Percentiles rank a stretch among this genome's conserved stretches.
Conservation (phyloP, 2,329 filamentous ascomycete genomes). For the Fusarium ambrosium region DNA sequence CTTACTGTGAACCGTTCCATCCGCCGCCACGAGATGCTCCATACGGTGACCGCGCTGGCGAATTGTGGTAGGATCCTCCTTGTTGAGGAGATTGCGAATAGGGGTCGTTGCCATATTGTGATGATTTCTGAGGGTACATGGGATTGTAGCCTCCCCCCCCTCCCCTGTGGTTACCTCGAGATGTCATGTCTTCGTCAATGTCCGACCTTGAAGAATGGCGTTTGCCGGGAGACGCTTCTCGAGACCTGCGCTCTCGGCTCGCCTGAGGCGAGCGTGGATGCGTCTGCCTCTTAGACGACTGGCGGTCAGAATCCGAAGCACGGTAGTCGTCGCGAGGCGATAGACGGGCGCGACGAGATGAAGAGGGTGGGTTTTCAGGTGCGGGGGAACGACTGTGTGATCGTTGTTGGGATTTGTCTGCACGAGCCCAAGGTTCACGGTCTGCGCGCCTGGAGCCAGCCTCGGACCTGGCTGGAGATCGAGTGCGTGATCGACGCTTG, state of each 20-base stretch:
- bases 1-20: slow-evolving; percentile 58
- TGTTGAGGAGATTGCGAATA: slow-evolving; percentile 61
- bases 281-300: slow-evolving; percentile 37
- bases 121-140: slow-evolving; percentile 54
- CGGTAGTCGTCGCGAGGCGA: slow-evolving; percentile 44
- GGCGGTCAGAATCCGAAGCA: slow-evolving; percentile 39
- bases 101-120: slow-evolving; percentile 55
- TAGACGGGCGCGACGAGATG: slow-evolving; percentile 36
- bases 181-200: slow-evolving; percentile 64
- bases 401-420: slow-evolving; percentile 36
- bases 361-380: slow-evolving; percentile 37
- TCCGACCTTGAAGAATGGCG: slow-evolving; percentile 63
- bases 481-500: slow-evolving; percentile 42
- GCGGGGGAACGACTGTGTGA: slow-evolving; percentile 45
- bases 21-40: slow-evolving; percentile 55
- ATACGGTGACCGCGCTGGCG: slow-evolving; percentile 60
- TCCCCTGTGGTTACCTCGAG: slow-evolving; percentile 59
- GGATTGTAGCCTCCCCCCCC: slow-evolving; percentile 52
- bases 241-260: slow-evolving; percentile 46
- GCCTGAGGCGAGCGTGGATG: slow-evolving; percentile 47
- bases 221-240: slow-evolving; percentile 48
- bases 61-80: slow-evolving; percentile 60
- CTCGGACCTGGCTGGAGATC: slow-evolving; percentile 46
- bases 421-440: slow-evolving; percentile 42
- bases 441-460: slow-evolving; percentile 42